phyloP scores from a whole-genome alignment of 1,139 yeast genomes.

The Geotrichum candidum region DNA sequence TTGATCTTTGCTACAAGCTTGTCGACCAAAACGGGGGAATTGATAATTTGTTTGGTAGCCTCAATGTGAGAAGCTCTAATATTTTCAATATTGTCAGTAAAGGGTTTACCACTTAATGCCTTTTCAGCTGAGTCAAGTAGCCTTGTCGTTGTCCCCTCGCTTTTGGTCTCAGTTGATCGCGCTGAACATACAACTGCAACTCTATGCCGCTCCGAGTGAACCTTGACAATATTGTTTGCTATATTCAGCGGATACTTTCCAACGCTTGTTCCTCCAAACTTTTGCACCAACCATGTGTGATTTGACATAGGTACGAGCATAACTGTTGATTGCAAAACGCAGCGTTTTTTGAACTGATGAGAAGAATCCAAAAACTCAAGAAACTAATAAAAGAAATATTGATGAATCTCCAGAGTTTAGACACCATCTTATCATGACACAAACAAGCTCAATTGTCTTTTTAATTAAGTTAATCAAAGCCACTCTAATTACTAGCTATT shows the following conservation, averaged over 20 bases:
- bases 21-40: conserved; percentile 41
- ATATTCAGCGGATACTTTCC: conserved; percentile 88
- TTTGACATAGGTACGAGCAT: conserved; percentile 15
- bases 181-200: conserved; percentile 98
- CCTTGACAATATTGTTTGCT: conserved; percentile 74
- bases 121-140: conserved; percentile 73
- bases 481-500: not conserved
- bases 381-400: too few species aligned
- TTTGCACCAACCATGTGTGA: conserved; percentile 79
- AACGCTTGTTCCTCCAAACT: conserved; percentile 97
- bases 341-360: too few species aligned
- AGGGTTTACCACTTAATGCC: conserved; percentile 38
- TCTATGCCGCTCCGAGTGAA: conserved; percentile 51
- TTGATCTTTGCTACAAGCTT: conserved; percentile 53
- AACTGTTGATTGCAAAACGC: not conserved
- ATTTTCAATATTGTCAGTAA: conserved; percentile 47
- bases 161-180: conserved; percentile 80
- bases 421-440: too few species aligned
- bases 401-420: too few species aligned
- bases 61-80: conserved; percentile 71
- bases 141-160: conserved; percentile 87
- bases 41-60: conserved; percentile 59
- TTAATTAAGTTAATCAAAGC: too few species aligned
- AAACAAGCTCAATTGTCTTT: too few species aligned
- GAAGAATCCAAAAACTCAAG: not conserved